Percentiles rank a stretch among this genome's conserved stretches.
These are phyloP conservation scores for Pholiota molesta DNA, from an alignment of 768 basidiomycete species.

Conservation along the genomic window DNA sequence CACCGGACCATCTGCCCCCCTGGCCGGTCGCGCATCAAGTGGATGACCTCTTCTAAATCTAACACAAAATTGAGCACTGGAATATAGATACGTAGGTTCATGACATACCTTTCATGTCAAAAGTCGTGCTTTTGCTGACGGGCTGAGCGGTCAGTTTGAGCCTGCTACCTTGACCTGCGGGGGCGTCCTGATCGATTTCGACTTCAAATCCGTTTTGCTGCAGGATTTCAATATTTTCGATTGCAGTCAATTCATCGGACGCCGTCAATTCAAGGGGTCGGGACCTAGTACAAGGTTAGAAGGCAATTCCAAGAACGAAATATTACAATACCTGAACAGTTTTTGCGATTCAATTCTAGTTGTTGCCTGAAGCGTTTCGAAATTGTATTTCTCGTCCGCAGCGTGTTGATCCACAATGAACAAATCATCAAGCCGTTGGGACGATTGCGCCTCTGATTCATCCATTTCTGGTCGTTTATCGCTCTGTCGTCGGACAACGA, in stretches of 20 bases:
- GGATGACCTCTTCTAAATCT: constrained; percentile 94
- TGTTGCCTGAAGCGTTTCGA: constrained; percentile 90
- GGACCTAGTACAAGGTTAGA: constrained; percentile 51
- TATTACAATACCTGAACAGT: constrained; percentile 66
- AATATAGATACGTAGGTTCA: neutral
- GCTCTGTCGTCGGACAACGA: constrained; percentile 72
- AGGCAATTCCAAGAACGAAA: constrained; percentile 9
- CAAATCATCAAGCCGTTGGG: constrained; percentile 71
- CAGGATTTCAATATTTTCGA: constrained; percentile 86
- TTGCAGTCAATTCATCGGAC: constrained; percentile 84
- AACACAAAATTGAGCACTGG: constrained; percentile 12
- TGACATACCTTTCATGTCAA: constrained; percentile 79
- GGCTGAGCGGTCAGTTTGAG: constrained; percentile 82
- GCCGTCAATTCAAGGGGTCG: constrained; percentile 81
- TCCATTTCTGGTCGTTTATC: constrained; percentile 8
- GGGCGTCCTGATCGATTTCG: constrained; percentile 51
- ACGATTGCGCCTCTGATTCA: constrained; percentile 8
- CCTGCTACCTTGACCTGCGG: constrained; percentile 38
- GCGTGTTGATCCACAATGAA: constrained; percentile 99
- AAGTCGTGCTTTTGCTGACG: constrained; percentile 87
- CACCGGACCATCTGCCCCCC: constrained; percentile 86
- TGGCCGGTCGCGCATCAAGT: constrained; percentile 79
- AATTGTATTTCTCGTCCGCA: constrained; percentile 98
- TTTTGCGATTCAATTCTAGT: constrained; percentile 88
- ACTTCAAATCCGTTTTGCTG: constrained; percentile 91